phyloP scores from a whole-genome alignment of 2,329 filamentous ascomycete genomes.

The Coniosporium tulheliwenetii region DNA sequence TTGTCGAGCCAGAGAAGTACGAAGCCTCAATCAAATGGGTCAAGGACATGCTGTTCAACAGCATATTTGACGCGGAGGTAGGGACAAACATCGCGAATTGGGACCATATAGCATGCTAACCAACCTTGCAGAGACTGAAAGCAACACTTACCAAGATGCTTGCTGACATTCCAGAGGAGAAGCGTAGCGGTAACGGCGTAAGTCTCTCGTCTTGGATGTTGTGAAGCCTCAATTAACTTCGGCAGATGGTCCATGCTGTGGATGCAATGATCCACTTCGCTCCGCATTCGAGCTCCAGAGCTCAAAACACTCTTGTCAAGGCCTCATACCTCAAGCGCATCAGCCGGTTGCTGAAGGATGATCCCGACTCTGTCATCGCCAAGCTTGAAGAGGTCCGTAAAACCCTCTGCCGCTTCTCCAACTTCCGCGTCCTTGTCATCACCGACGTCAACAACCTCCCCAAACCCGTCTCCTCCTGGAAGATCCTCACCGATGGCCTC shows the following conservation, averaged over 20 bases:
- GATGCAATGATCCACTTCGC: conserved; percentile 68
- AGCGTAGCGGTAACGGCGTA: conserved; percentile 59
- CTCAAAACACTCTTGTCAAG: conserved; percentile 71
- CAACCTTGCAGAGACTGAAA: conserved; percentile 29
- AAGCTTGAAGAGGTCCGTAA: conserved; percentile 65
- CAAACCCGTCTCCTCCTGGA: conserved; percentile 68
- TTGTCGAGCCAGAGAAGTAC: conserved; percentile 82
- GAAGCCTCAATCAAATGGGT: conserved; percentile 69
- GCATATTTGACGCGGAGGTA: conserved; percentile 63
- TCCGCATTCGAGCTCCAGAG: conserved; percentile 59
- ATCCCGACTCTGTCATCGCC: conserved; percentile 57
- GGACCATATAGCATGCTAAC: background rate
- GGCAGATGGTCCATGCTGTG: conserved; percentile 42
- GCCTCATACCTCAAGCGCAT: conserved; percentile 76
- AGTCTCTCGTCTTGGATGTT: background rate
- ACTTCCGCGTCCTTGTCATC: conserved; percentile 73
- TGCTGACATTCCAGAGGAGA: conserved; percentile 81
- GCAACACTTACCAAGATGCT: conserved; percentile 63
- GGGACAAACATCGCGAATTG: background rate
- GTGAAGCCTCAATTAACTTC: conserved; percentile 4
- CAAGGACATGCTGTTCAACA: conserved; percentile 71
- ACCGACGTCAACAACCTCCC: conserved; percentile 62
- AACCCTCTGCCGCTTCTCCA: conserved; percentile 66
- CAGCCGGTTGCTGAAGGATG: conserved; percentile 61
- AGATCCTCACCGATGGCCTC: conserved; percentile 40